Evolutionary conservation across 1,139 yeast genomes (phyloP).

Genomic region (Taiozyma sp.): DNA sequence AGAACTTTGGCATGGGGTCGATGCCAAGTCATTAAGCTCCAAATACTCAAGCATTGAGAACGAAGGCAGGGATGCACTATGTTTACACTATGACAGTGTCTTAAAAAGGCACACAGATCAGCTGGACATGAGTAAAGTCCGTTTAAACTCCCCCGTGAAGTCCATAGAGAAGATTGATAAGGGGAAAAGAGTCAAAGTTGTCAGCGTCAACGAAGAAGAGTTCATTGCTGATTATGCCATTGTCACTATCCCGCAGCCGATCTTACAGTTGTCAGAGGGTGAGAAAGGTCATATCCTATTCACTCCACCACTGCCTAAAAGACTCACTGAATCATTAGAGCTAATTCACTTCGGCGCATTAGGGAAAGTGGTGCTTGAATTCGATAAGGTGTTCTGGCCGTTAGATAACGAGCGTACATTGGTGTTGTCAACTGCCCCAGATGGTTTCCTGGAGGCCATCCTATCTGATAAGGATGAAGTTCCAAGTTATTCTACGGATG

Average conservation of each 20-base stretch:
- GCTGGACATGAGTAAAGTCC: constrained; percentile 37
- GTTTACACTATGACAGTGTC: constrained; percentile 47
- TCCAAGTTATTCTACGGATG: constrained; percentile 1
- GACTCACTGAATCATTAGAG: constrained; percentile 39
- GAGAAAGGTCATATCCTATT: constrained; percentile 44
- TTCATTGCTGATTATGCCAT: constrained; percentile 46
- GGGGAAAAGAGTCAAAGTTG: constrained; percentile 23
- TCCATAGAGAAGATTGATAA: constrained; percentile 29
- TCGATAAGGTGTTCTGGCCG: constrained; percentile 65
- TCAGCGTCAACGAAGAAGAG: constrained; percentile 23
- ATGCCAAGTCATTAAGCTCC: constrained; percentile 62
- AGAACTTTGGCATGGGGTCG: constrained; percentile 77
- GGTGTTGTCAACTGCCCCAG: constrained; percentile 36
- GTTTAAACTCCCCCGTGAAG: constrained; percentile 41
- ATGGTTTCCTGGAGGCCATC: constrained; percentile 12
- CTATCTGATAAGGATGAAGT: constrained; percentile 5
- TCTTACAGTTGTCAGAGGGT: constrained; percentile 36
- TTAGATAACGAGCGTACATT: constrained; percentile 41
- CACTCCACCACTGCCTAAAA: constrained; percentile 50
- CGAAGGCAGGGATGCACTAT: constrained; percentile 70
- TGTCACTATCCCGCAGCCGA: constrained; percentile 73
- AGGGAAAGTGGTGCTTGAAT: constrained; percentile 76
- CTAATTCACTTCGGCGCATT: constrained; percentile 62
- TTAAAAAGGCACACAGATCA: constrained; percentile 37
- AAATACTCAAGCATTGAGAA: constrained; percentile 61